Percentiles rank a stretch among this genome's conserved stretches.
phyloP scores from a whole-genome alignment of 768 basidiomycete species.

The Boletus sensibilis region DNA sequence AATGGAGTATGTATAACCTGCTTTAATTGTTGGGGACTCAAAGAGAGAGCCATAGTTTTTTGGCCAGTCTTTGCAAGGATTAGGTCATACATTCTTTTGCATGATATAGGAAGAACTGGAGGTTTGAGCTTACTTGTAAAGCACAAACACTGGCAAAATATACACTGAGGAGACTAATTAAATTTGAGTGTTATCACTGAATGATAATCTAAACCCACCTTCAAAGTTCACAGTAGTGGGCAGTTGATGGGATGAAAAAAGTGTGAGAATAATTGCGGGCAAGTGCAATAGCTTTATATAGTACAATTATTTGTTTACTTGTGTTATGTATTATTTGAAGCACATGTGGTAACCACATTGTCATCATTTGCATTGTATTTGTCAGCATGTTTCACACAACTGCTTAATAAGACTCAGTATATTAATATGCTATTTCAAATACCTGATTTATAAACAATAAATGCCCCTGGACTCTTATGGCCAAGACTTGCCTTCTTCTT shows the following conservation, averaged over 20 bases:
- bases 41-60: conserved; percentile 20
- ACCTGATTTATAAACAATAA: not conserved
- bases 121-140: not conserved
- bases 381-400: not conserved
- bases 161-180: not conserved
- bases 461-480: not conserved
- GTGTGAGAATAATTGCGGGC: not conserved
- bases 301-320: conserved; percentile 10
- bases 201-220: not conserved
- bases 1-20: conserved; percentile 1
- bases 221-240: not conserved
- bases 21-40: conserved; percentile 12
- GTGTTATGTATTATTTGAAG: conserved; percentile 14
- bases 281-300: conserved; percentile 4
- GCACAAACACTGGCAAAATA: not conserved
- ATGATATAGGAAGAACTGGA: not conserved
- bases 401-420: not conserved
- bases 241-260: not conserved
- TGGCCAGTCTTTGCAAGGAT: not conserved
- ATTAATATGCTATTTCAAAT: not conserved
- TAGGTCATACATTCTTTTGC: not conserved
- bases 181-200: not conserved
- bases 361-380: not conserved
- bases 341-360: not conserved
- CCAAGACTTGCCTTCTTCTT: too few relatives aligned